Percentiles rank a stretch among this genome's conserved stretches.
Conservation (phyloP, 1,284 basidiomycete genomes). For the Heterobasidion annosum region DNA sequence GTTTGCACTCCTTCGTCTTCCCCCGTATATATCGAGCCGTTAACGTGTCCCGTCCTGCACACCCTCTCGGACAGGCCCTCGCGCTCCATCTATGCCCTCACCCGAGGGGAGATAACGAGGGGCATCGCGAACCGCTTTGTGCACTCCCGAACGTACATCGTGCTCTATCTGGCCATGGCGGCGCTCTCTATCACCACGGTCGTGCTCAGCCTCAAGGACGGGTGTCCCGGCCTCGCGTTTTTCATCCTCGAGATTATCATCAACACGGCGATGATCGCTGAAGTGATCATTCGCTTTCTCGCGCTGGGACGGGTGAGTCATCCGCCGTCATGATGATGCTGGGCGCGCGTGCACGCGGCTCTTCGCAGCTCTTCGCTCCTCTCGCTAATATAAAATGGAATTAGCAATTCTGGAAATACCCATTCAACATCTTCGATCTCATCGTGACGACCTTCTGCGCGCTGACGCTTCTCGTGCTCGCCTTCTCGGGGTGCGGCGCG, state of each 20-base stretch:
- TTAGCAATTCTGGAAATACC: slow-evolving; percentile 94
- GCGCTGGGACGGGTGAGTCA: slow-evolving; percentile 79
- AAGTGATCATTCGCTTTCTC: slow-evolving; percentile 82
- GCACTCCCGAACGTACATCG: slow-evolving; percentile 72
- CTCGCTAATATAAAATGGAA: too few species aligned
- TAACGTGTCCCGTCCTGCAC: background rate
- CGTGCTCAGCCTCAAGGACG: slow-evolving; percentile 75
- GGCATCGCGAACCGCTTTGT: slow-evolving; percentile 83
- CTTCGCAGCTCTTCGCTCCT: too few species aligned
- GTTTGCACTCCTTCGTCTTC: slow-evolving; percentile 16
- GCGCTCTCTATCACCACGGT: slow-evolving; percentile 85
- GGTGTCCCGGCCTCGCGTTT: slow-evolving; percentile 74
- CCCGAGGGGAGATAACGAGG: slow-evolving; percentile 67
- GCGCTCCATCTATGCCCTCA: slow-evolving; percentile 74
- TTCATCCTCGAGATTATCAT: slow-evolving; percentile 88
- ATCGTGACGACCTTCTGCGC: slow-evolving; percentile 81
- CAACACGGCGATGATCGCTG: slow-evolving; percentile 87
- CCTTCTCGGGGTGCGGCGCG: slow-evolving; percentile 70
- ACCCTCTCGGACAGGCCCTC: slow-evolving; percentile 37
- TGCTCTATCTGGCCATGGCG: slow-evolving; percentile 87
- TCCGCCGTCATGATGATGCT: background rate
- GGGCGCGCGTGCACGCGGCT: background rate
- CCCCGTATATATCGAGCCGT: slow-evolving; percentile 8
- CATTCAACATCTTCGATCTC: slow-evolving; percentile 84
- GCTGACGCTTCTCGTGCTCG: slow-evolving; percentile 78